Evolutionary conservation across 148 eudicot genomes (phyloP).

Genomic region (Rhododendron ferrugineum): DNA sequence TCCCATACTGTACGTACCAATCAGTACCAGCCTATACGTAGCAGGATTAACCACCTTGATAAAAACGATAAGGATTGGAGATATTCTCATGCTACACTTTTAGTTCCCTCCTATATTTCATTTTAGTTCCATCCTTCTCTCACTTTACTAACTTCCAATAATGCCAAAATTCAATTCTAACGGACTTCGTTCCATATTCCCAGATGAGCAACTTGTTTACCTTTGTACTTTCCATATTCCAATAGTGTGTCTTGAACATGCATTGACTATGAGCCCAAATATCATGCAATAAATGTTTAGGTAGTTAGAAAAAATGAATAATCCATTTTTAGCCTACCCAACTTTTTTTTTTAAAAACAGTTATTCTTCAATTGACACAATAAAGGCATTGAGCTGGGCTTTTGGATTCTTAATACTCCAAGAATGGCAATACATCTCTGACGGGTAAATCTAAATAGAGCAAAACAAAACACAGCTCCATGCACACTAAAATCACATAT

Average conservation of each 20-base stretch:
- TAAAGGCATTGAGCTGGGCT: not conserved
- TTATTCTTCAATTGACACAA: not conserved
- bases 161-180: not conserved
- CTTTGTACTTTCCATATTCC: not conserved
- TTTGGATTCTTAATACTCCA: not conserved
- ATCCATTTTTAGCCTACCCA: not conserved
- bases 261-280: not conserved
- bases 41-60: no score
- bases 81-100: not conserved
- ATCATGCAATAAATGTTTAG: not conserved
- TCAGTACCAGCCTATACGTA: no score
- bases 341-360: not conserved
- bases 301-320: not conserved
- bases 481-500: not conserved
- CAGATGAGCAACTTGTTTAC: not conserved
- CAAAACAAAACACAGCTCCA: not conserved
- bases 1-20: no score
- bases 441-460: not conserved
- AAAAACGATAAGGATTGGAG: not conserved
- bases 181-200: not conserved
- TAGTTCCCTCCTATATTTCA: not conserved
- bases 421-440: not conserved
- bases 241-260: not conserved
- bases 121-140: not conserved
- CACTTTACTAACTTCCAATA: not conserved